Conservation (phyloP, 208 protist genomes). For the Paratrypanosoma confusum region DNA sequence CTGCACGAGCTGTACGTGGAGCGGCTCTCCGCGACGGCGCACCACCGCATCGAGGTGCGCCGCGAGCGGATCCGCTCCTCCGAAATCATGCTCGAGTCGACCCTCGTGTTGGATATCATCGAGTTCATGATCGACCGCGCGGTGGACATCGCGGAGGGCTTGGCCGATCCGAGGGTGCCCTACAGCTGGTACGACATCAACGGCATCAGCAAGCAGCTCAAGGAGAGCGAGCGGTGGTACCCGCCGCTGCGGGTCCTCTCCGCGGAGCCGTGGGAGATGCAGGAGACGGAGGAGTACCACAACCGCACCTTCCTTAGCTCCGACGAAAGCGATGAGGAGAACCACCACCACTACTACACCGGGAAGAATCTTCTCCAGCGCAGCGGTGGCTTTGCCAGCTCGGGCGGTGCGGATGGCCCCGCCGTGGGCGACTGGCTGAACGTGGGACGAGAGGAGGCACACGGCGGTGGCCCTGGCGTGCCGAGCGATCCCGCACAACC, state of each 20-base stretch:
- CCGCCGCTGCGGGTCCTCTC: slow-evolving; percentile 46
- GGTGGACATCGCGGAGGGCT: slow-evolving; percentile 58
- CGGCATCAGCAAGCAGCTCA: slow-evolving; percentile 48
- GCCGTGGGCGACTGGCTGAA: too few species aligned
- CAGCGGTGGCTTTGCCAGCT: too few species aligned
- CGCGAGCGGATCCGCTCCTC: slow-evolving; percentile 68
- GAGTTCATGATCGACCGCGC: slow-evolving; percentile 70
- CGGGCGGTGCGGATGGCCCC: too few species aligned
- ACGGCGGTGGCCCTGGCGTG: too few species aligned
- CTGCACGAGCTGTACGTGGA: slow-evolving; percentile 55
- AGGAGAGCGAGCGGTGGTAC: slow-evolving; percentile 41
- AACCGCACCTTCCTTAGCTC: slow-evolving; percentile 70
- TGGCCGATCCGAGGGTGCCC: slow-evolving; percentile 9
- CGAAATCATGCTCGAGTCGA: slow-evolving; percentile 54
- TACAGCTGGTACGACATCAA: slow-evolving; percentile 78
- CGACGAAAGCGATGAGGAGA: slow-evolving; percentile 72
- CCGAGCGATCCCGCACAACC: too few species aligned
- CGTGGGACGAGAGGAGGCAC: too few species aligned
- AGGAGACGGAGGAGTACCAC: slow-evolving; percentile 26
- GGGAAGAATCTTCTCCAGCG: slow-evolving; percentile 30
- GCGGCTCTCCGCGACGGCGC: slow-evolving; percentile 40
- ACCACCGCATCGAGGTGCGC: slow-evolving; percentile 50
- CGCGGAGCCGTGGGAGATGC: slow-evolving; percentile 1
- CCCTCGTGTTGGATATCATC: slow-evolving; percentile 66
- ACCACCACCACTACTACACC: slow-evolving; percentile 71